Evolutionary conservation across 2,329 filamentous ascomycete species (phyloP).

Genomic region (Epichloe hybrida): DNA sequence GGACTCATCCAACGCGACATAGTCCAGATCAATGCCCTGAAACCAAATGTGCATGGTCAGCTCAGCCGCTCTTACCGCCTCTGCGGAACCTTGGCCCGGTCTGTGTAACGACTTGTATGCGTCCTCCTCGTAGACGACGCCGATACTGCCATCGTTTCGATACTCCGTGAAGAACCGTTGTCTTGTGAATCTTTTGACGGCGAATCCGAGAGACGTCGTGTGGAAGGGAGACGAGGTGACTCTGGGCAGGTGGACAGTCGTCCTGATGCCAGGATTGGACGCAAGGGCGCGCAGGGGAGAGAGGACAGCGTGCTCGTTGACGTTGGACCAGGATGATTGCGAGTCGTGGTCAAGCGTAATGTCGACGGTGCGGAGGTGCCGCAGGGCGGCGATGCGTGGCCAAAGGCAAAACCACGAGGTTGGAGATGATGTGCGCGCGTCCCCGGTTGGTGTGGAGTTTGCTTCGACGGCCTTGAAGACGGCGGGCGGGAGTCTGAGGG

Average conservation of each 20-base stretch:
- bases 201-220: background rate
- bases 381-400: background rate
- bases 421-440: background rate
- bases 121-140: conserved; percentile 6
- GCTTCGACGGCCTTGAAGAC: conserved; percentile 2
- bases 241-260: background rate
- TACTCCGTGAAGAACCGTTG: conserved; percentile 4
- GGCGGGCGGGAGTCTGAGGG: background rate
- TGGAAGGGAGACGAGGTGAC: background rate
- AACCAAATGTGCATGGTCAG: conserved; percentile 5
- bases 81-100: background rate
- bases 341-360: conserved; percentile 6
- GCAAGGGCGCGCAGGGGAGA: background rate
- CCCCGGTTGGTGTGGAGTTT: background rate
- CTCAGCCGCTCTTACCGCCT: conserved; percentile 2
- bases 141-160: conserved; percentile 4
- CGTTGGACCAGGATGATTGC: conserved; percentile 2
- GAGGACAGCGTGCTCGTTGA: conserved; percentile 5
- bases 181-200: conserved; percentile 1
- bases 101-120: conserved; percentile 1
- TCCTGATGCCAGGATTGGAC: background rate
- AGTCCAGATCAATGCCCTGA: conserved; percentile 5
- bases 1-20: background rate
- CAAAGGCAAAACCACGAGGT: conserved; percentile 1
- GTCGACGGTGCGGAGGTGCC: background rate